phyloP scores from a whole-genome alignment of 495 filamentous ascomycete genomes.

The Trichoderma virens region DNA sequence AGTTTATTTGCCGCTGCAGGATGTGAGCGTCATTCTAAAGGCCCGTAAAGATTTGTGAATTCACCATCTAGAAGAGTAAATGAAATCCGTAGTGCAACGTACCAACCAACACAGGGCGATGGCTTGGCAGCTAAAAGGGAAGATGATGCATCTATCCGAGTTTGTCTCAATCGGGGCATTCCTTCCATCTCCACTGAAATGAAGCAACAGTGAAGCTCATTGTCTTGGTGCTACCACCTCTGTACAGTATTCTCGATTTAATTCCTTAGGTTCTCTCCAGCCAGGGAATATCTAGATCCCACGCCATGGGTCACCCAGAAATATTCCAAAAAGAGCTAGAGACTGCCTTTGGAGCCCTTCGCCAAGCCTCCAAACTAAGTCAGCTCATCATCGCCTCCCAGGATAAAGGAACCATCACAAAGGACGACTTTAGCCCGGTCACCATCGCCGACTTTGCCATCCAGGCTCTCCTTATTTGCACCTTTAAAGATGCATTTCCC shows the following conservation, averaged over 20 bases:
- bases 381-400: slow-evolving; percentile 22
- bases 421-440: slow-evolving; percentile 53
- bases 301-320: neutral
- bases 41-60: neutral
- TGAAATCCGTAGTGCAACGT: neutral
- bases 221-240: too few species aligned
- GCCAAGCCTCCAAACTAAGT: slow-evolving; percentile 32
- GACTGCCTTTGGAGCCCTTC: slow-evolving; percentile 22
- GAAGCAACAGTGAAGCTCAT: neutral
- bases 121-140: neutral
- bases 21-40: neutral
- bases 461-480: slow-evolving; percentile 53
- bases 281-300: too few species aligned
- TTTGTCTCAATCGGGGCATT: neutral
- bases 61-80: neutral
- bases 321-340: slow-evolving; percentile 17
- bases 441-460: slow-evolving; percentile 64
- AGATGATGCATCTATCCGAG: neutral
- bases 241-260: too few species aligned
- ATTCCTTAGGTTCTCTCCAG: too few species aligned
- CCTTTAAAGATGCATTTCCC: slow-evolving; percentile 47
- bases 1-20: neutral
- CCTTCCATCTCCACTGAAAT: neutral
- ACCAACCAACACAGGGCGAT: neutral
- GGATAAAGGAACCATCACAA: slow-evolving; percentile 25